Conservation (phyloP, 139 green algal genomes). For the Chlorella sp. region DNA sequence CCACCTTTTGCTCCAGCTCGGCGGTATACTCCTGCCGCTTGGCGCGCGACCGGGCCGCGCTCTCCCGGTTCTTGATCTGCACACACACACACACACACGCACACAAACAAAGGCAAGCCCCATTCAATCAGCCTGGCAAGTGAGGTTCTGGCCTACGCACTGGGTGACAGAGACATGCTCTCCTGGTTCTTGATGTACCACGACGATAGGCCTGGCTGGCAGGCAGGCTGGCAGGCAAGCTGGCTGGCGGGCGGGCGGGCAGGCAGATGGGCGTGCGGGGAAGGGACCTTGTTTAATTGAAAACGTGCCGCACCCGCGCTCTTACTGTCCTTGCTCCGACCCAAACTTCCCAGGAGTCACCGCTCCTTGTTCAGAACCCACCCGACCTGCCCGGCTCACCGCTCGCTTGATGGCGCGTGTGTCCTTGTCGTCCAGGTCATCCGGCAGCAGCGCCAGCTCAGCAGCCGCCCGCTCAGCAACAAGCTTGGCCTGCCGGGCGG, state of each 20-base stretch:
- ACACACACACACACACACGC: too few species aligned
- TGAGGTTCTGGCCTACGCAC: not conserved
- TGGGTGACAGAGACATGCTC: constrained; percentile 55
- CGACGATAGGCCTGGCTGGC: too few species aligned
- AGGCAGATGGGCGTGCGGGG: too few species aligned
- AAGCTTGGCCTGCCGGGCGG: constrained; percentile 5
- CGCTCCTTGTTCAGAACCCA: constrained; percentile 31
- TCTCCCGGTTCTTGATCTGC: constrained; percentile 71
- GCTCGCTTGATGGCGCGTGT: constrained; percentile 26
- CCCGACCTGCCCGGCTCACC: not conserved
- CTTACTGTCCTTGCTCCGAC: too few species aligned
- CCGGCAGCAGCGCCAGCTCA: constrained; percentile 27
- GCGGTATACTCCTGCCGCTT: constrained; percentile 59
- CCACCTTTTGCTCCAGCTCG: constrained; percentile 55
- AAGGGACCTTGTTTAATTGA: too few species aligned
- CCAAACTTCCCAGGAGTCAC: too few species aligned
- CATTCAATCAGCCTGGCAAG: not conserved
- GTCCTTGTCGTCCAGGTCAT: constrained; percentile 5
- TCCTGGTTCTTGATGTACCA: constrained; percentile 70
- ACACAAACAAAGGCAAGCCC: not conserved
- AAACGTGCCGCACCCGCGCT: too few species aligned
- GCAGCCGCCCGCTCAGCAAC: constrained; percentile 23
- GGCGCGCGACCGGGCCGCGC: constrained; percentile 56
- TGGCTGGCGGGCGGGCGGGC: too few species aligned
- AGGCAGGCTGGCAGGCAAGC: too few species aligned